Evolutionary conservation across 2,329 filamentous ascomycete genomes (phyloP).

Genomic region (Hymenoscyphus albidus): DNA sequence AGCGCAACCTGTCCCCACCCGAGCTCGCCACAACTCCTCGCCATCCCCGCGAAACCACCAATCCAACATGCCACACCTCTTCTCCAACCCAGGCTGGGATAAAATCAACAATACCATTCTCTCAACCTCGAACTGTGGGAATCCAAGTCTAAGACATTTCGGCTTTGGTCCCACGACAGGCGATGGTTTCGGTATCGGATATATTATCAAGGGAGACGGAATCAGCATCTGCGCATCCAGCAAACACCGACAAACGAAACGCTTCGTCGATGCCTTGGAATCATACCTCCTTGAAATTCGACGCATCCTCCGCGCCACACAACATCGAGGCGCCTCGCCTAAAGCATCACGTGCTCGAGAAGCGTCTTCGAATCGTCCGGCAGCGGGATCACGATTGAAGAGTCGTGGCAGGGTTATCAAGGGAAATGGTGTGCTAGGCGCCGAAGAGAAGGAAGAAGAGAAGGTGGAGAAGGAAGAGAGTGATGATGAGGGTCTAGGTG

Average conservation of each 20-base stretch:
- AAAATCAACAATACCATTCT: conserved; percentile 91
- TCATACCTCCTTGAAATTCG: conserved; percentile 88
- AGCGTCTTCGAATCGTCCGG: conserved; percentile 41
- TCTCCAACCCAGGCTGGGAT: conserved; percentile 88
- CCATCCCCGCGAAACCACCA: conserved; percentile 46
- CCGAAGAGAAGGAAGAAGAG: conserved; percentile 35
- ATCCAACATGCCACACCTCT: conserved; percentile 68
- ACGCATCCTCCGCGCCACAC: conserved; percentile 71
- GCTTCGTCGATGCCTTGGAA: conserved; percentile 86
- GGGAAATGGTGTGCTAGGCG: too few species aligned
- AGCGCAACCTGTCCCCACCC: conserved; percentile 28
- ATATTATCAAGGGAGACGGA: conserved; percentile 94
- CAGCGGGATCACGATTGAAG: conserved; percentile 52
- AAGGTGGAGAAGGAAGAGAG: conserved; percentile 70
- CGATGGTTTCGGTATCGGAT: conserved; percentile 95
- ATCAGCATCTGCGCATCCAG: conserved; percentile 89
- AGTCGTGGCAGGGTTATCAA: conserved; percentile 70
- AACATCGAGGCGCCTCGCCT: conserved; percentile 48
- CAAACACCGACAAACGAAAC: conserved; percentile 88
- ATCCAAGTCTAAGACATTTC: conserved; percentile 90
- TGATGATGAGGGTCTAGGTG: conserved; percentile 85
- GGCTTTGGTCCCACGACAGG: conserved; percentile 93
- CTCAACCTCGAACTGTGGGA: conserved; percentile 97
- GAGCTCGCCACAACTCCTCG: conserved; percentile 51
- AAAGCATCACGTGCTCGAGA: conserved; percentile 57